Base-by-base conservation (phyloP, 2,329 filamentous ascomycete species). In the Ophiosphaerella narmari region DNA sequence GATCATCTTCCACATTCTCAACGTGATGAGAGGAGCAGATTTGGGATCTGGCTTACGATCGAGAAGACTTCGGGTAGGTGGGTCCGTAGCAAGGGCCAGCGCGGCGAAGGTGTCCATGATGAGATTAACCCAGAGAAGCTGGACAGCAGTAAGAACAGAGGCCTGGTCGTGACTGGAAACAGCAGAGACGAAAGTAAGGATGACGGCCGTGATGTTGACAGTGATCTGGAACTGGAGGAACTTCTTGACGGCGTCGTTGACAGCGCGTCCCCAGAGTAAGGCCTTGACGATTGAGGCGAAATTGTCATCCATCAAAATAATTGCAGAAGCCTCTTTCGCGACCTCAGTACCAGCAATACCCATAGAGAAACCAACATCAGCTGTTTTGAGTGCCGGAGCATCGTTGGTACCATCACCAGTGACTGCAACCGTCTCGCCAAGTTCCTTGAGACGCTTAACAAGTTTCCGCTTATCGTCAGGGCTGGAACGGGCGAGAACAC, bases 1-100 rank as follows among this genome's bases (percentile, higher is more conserved):
- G 55, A 97, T 97, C 93, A 97, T 97, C 80, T 97, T 97, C 93
- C 93, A 71, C 93, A 97, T 97, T 14, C 88, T 92, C 31, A 88
- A 79, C 1, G 91, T 95, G 62, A 97, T 94, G 5, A 93, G 78
- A 1, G 87, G 81, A 6, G 87, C 86, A 26, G 83, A 86, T 67
- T 91, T 91, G 2, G 86, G 82, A 50, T 90, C 85, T 1, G 90
- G 90, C 73, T 90, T 91, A 48, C 91, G 85, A 62, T 96, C 79
- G 43, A 96, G 77, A 23, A 96, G 87, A 60, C 85, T 88, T 44
- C 89, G 86, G 11, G 88, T 88, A 0, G 91, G 91, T n/a, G 91
- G 90, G 69, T 96, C 91, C 1, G 91, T 96, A 1, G 91, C 91
- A 45, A 96, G 82, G 7, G 91, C 91, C 35, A 96, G 80, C 13